These are phyloP conservation scores for Pyrenula massariospora DNA, from an alignment of 495 filamentous ascomycete species.

Conservation along the genomic window DNA sequence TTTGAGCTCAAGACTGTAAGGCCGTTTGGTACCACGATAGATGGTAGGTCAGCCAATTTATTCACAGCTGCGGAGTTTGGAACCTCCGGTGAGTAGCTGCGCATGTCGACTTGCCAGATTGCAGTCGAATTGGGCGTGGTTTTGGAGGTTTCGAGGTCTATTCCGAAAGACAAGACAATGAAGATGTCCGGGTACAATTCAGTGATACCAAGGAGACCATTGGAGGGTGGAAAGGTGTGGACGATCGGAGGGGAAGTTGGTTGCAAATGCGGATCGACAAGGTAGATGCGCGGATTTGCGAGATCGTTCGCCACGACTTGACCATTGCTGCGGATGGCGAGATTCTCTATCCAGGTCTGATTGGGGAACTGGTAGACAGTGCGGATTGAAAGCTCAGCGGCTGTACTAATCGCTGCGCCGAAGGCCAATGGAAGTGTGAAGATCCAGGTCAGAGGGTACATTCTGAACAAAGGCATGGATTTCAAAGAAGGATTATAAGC, in stretches of 20 bases:
- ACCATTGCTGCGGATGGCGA: slow-evolving; percentile 18
- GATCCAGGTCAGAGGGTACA: too few species aligned
- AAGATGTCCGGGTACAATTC: slow-evolving; percentile 5
- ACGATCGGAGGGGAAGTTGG: not conserved
- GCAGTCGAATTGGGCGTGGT: not conserved
- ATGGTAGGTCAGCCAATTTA: slow-evolving; percentile 1
- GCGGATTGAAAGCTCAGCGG: too few species aligned
- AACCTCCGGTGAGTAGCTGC: not conserved
- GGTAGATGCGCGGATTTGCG: slow-evolving; percentile 6
- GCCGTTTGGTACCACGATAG: slow-evolving; percentile 3
- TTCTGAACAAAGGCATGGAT: too few species aligned
- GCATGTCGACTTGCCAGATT: slow-evolving; percentile 3
- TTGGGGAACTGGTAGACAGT: slow-evolving; percentile 5
- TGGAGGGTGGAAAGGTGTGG: not conserved
- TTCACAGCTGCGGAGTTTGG: slow-evolving; percentile 1
- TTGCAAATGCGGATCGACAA: slow-evolving; percentile 1
- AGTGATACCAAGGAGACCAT: slow-evolving; percentile 5
- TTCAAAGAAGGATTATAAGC: too few species aligned
- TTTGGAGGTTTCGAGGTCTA: slow-evolving; percentile 1
- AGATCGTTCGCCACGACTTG: slow-evolving; percentile 11
- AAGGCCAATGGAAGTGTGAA: too few species aligned
- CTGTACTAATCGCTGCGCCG: too few species aligned
- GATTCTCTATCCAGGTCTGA: slow-evolving; percentile 17
- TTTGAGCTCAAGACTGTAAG: slow-evolving; percentile 1
- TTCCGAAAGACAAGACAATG: not conserved